Conservation (phyloP, 306 rosid species). For the Sphenostylis stenocarpa region DNA sequence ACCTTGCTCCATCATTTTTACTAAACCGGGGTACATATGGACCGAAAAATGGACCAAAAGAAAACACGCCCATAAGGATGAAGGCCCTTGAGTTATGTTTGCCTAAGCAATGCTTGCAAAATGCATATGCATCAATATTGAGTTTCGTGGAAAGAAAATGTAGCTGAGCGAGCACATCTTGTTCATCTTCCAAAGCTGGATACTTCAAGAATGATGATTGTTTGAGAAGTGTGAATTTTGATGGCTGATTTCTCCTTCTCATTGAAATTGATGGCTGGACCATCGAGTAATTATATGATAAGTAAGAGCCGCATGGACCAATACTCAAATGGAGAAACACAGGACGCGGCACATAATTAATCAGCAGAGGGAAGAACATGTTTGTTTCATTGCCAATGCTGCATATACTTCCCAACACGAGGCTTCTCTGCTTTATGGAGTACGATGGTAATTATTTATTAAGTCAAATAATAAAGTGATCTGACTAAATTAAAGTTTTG, state of each 20-base stretch:
- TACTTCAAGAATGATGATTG: constrained; percentile 22
- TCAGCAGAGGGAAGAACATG: constrained; percentile 1
- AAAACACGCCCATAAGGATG: constrained; percentile 21
- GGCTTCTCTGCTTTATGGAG: constrained; percentile 24
- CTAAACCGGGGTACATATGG: neutral
- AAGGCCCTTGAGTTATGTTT: constrained; percentile 4
- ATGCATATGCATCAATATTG: neutral
- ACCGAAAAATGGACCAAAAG: neutral
- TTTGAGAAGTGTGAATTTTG: constrained; percentile 10
- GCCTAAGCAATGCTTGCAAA: neutral
- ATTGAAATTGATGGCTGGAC: neutral
- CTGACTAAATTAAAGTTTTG: no score
- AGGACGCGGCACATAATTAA: neutral
- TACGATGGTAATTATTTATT: no score
- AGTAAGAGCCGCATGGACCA: neutral
- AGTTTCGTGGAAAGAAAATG: neutral
- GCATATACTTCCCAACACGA: constrained; percentile 3
- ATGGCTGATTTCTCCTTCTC: constrained; percentile 2
- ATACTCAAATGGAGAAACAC: neutral
- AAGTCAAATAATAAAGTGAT: no score
- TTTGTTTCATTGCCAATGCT: constrained; percentile 2
- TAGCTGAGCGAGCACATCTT: neutral
- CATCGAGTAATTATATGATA: constrained; percentile 25
- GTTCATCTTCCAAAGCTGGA: constrained; percentile 9
- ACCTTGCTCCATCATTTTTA: neutral